Conservation (phyloP, 495 filamentous ascomycete species). For the Venustampulla echinocandica region DNA sequence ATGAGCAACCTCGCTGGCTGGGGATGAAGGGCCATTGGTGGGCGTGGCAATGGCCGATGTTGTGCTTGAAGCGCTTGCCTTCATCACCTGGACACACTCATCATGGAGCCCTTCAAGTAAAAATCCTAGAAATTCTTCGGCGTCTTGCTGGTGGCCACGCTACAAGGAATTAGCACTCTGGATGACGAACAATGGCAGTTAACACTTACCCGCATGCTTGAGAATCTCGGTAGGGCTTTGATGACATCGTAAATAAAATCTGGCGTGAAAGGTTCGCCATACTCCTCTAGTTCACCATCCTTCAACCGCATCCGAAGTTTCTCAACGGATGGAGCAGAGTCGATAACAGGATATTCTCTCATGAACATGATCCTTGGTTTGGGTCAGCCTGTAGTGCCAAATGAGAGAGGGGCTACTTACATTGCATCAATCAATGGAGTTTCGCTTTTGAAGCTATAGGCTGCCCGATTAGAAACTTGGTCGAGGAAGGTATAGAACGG, state of each 20-base stretch:
- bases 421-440: conserved; percentile 90
- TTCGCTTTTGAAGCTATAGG: conserved; percentile 88
- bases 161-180: conserved; percentile 7
- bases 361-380: conserved; percentile 86
- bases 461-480: conserved; percentile 70
- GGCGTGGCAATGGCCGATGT: conserved; percentile 33
- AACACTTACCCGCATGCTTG: conserved; percentile 62
- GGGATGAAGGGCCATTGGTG: conserved; percentile 26
- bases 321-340: conserved; percentile 66
- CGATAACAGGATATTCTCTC: conserved; percentile 81
- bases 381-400: conserved; percentile 16
- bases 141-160: conserved; percentile 94
- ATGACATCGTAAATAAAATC: conserved; percentile 96
- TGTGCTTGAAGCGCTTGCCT: conserved; percentile 34
- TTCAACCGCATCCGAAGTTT: conserved; percentile 66
- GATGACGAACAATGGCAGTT: not conserved
- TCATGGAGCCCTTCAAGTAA: conserved; percentile 88
- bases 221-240: conserved; percentile 73
- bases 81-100: conserved; percentile 75
- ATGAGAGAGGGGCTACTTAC: conserved; percentile 42
- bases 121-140: conserved; percentile 94
- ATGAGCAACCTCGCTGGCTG: conserved; percentile 26
- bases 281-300: conserved; percentile 75
- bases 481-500: conserved; percentile 95
- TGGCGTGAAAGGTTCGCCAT: conserved; percentile 84